Evolutionary conservation across 306 rosid genomes (phyloP).

Genomic region (barrel medic (Medicago truncatula)): DNA sequence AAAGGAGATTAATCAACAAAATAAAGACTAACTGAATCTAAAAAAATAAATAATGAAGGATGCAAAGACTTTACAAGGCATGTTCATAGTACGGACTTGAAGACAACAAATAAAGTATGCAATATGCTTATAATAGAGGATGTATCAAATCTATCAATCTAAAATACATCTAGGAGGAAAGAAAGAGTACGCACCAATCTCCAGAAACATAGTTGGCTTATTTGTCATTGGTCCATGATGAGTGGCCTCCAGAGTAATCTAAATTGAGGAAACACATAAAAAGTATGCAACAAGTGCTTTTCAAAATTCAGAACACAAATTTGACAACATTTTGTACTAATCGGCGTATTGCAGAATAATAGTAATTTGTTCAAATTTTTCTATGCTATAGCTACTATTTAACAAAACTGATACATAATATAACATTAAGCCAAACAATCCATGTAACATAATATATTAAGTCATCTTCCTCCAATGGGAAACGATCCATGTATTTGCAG

Average conservation of each 20-base stretch:
- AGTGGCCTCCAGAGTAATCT: constrained; percentile 96
- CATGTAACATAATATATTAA: no score
- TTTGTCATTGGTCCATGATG: constrained; percentile 92
- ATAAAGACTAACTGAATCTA: not conserved
- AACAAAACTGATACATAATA: not conserved
- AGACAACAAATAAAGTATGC: constrained; percentile 1
- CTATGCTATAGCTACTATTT: no score
- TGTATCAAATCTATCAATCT: constrained; percentile 16
- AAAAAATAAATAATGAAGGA: constrained; percentile 24
- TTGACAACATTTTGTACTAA: no score
- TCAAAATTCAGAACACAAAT: not conserved
- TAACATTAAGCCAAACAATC: not conserved
- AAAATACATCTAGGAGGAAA: constrained; percentile 20
- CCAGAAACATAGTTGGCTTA: constrained; percentile 84
- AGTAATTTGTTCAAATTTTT: no score
- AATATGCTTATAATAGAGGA: constrained; percentile 20
- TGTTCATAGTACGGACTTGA: constrained; percentile 1
- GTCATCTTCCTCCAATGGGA: not conserved
- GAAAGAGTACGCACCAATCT: constrained; percentile 74
- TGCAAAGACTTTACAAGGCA: constrained; percentile 1
- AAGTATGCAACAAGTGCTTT: not conserved
- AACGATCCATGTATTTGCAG: constrained; percentile 13
- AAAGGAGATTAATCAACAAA: not conserved
- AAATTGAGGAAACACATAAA: constrained; percentile 43
- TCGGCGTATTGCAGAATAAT: no score